Evolutionary conservation across 139 green algal genomes (phyloP).

Genomic region (Closterium sp.): DNA sequence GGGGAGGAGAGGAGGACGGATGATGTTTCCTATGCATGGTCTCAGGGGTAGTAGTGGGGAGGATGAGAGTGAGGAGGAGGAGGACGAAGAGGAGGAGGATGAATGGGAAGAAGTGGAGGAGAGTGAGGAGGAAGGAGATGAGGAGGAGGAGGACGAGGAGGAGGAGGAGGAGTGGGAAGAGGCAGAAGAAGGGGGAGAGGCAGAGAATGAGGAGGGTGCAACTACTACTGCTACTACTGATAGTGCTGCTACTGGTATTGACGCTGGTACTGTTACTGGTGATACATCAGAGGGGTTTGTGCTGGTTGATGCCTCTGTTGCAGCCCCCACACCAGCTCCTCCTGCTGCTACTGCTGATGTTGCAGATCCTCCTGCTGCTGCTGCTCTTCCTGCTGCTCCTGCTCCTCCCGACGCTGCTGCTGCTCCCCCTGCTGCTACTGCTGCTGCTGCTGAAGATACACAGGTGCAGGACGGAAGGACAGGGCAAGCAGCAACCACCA

Average conservation of each 20-base stretch:
- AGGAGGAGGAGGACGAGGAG: neutral
- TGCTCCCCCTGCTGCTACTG: neutral
- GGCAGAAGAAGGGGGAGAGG: neutral
- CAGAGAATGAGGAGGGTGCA: neutral
- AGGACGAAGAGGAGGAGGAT: neutral
- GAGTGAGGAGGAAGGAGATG: neutral
- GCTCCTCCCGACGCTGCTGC: neutral
- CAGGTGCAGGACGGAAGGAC: neutral
- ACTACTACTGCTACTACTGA: no score
- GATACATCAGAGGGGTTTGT: no score
- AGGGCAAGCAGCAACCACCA: neutral
- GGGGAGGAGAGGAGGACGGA: neutral
- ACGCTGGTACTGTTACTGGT: no score
- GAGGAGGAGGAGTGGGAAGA: neutral
- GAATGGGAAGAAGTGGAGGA: neutral
- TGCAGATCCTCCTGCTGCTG: neutral
- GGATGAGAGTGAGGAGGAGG: neutral
- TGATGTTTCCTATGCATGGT: neutral
- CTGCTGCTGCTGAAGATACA: neutral
- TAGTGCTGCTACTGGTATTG: no score
- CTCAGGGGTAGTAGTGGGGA: neutral
- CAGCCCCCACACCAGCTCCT: no score
- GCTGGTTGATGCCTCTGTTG: no score
- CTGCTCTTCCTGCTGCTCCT: neutral
- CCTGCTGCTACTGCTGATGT: no score